Conservation (phyloP, 1,139 yeast species). For the Candida buenavistaensis region DNA sequence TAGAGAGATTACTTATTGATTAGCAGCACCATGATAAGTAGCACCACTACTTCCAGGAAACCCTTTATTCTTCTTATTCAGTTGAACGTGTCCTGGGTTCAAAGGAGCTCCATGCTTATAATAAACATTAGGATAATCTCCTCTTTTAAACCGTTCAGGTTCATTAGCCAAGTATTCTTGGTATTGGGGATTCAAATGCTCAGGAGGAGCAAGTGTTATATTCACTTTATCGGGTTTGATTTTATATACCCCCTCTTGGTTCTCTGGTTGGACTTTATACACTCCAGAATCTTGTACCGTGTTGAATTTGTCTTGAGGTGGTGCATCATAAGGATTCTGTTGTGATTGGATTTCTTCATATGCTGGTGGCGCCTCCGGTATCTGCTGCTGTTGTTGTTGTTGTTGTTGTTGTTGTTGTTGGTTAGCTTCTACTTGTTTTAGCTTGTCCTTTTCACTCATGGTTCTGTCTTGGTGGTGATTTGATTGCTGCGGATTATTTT, state of each 20-base stretch:
- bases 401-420: constrained; percentile 4
- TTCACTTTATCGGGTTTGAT: constrained; percentile 39
- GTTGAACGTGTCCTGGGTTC: constrained; percentile 25
- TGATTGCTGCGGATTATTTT: neutral
- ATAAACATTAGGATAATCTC: constrained; percentile 30
- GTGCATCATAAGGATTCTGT: constrained; percentile 9
- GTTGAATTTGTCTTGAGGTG: no score
- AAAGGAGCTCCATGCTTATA: constrained; percentile 39
- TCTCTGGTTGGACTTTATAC: no score
- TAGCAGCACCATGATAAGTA: constrained; percentile 42
- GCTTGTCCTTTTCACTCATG: constrained; percentile 12
- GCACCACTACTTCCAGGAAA: constrained; percentile 45
- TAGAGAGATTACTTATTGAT: constrained; percentile 16
- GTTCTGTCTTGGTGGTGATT: no score
- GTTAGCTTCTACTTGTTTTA: constrained; percentile 9
- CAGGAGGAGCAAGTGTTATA: constrained; percentile 36
- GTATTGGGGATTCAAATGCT: constrained; percentile 39
- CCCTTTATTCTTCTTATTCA: constrained; percentile 27
- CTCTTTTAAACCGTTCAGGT: constrained; percentile 31
- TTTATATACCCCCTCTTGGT: constrained; percentile 29
- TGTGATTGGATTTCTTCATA: constrained; percentile 14
- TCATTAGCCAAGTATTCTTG: constrained; percentile 36
- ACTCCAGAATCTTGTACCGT: no score
- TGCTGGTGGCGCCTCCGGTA: constrained; percentile 16
- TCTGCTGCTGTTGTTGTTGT: constrained; percentile 5